Evolutionary conservation across 2,329 filamentous ascomycete species (phyloP).

Genomic region (Nigrospora oryzae): DNA sequence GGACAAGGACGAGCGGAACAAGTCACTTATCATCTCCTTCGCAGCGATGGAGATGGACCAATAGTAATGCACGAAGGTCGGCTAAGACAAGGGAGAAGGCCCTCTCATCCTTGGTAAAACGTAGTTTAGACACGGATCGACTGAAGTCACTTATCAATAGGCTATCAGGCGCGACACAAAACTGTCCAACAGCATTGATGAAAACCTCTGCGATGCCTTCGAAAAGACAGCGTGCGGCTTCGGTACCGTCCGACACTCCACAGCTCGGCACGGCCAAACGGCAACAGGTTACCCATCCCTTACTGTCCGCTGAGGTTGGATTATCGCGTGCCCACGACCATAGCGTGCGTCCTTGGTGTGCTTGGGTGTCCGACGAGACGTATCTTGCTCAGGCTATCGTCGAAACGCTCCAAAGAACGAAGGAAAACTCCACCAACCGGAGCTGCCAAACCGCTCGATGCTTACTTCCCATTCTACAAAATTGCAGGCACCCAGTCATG

Average conservation of each 20-base stretch:
- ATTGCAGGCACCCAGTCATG: no score
- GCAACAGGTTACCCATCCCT: background rate
- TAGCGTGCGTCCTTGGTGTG: constrained; percentile 1
- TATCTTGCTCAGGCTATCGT: constrained; percentile 1
- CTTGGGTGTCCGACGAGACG: background rate
- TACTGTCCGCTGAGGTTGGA: background rate
- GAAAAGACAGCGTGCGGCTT: constrained; percentile 1
- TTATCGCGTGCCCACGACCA: background rate
- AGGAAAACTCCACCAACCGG: background rate
- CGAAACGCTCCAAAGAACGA: background rate
- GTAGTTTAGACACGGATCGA: background rate
- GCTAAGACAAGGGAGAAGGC: background rate
- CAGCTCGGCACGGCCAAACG: background rate
- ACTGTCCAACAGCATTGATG: background rate
- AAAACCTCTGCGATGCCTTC: background rate
- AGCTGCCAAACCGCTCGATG: constrained; percentile 1
- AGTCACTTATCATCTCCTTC: background rate
- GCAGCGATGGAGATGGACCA: background rate
- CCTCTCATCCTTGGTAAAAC: background rate
- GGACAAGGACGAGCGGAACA: background rate
- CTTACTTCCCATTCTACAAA: background rate
- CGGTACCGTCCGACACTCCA: background rate
- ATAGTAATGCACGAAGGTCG: background rate
- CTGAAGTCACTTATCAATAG: background rate
- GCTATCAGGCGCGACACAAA: background rate